Evolutionary conservation across 2,329 filamentous ascomycete species (phyloP).

Genomic region (Oidium heveae): DNA sequence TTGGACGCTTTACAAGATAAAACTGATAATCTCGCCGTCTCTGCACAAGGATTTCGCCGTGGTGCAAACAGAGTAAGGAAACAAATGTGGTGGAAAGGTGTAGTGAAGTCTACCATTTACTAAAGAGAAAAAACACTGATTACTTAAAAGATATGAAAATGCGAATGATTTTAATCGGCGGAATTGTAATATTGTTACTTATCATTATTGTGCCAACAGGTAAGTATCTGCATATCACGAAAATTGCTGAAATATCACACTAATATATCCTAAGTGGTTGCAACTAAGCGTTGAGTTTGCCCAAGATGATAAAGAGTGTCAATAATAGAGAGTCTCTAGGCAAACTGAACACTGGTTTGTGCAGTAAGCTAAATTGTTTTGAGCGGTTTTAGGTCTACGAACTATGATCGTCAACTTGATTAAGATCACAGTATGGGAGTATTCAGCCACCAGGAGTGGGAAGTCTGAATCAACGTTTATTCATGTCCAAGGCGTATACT

Average conservation of each 20-base stretch:
- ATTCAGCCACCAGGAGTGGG: constrained; percentile 11
- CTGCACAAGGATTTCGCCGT: constrained; percentile 83
- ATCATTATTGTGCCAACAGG: constrained; percentile 87
- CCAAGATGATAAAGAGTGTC: background rate
- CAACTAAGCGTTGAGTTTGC: constrained; percentile 16
- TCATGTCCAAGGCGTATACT: constrained; percentile 9
- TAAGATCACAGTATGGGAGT: no score
- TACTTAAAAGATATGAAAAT: constrained; percentile 69
- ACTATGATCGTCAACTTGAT: constrained; percentile 3
- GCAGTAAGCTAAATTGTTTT: constrained; percentile 1
- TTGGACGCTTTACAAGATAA: constrained; percentile 79
- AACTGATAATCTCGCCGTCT: constrained; percentile 79
- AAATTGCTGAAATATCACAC: background rate
- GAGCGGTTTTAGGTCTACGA: constrained; percentile 1
- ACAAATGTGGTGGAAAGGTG: constrained; percentile 91
- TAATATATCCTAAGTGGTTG: constrained; percentile 17
- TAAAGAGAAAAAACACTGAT: background rate
- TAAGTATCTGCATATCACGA: constrained; percentile 21
- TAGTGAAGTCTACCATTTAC: background rate
- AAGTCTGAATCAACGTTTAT: constrained; percentile 13
- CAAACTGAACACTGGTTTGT: constrained; percentile 3
- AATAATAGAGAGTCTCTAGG: background rate
- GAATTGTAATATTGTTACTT: constrained; percentile 72
- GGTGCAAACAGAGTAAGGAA: constrained; percentile 90
- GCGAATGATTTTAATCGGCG: constrained; percentile 83